These are phyloP conservation scores for Hypoxylon intermedium DNA, from an alignment of 495 filamentous ascomycete species.

Conservation along the genomic window DNA sequence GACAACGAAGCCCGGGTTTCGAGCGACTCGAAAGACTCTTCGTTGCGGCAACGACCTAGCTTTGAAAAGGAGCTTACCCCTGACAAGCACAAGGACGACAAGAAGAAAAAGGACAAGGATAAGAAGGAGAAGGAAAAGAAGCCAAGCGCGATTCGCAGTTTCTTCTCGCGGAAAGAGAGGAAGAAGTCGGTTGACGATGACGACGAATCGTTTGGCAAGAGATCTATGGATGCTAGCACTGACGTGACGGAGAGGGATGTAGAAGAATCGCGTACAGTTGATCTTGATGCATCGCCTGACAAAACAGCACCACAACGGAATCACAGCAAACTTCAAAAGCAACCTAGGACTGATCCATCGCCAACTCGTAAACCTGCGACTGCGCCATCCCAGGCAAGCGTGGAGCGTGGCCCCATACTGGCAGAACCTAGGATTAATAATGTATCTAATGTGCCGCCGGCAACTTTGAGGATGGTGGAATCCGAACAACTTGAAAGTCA, in stretches of 20 bases:
- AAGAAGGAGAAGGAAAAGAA: conserved; percentile 94
- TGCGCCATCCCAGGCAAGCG: conserved; percentile 29
- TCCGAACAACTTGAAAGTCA: conserved; percentile 56
- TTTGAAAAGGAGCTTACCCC: conserved; percentile 58
- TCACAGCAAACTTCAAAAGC: conserved; percentile 79
- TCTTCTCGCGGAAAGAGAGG: conserved; percentile 96
- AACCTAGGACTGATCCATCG: conserved; percentile 59
- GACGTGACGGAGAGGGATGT: conserved; percentile 52
- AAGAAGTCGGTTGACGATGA: conserved; percentile 74
- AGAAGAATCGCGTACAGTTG: conserved; percentile 53
- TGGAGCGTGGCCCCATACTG: conserved; percentile 39
- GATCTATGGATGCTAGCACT: conserved; percentile 55
- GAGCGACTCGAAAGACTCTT: conserved; percentile 67
- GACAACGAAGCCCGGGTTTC: conserved; percentile 68
- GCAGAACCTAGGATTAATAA: conserved; percentile 50
- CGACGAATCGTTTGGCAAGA: conserved; percentile 71
- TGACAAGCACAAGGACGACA: conserved; percentile 63
- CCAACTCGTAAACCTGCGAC: conserved; percentile 53
- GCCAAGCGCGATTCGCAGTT: conserved; percentile 84
- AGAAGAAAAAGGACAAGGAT: conserved; percentile 67
- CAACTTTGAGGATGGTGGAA: conserved; percentile 68
- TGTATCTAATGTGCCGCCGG: conserved; percentile 53
- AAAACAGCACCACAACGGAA: conserved; percentile 60
- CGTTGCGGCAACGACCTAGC: conserved; percentile 54
- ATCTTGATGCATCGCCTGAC: conserved; percentile 42